Conservation (phyloP, 441 rosid species). For the Capsella rubella region DNA sequence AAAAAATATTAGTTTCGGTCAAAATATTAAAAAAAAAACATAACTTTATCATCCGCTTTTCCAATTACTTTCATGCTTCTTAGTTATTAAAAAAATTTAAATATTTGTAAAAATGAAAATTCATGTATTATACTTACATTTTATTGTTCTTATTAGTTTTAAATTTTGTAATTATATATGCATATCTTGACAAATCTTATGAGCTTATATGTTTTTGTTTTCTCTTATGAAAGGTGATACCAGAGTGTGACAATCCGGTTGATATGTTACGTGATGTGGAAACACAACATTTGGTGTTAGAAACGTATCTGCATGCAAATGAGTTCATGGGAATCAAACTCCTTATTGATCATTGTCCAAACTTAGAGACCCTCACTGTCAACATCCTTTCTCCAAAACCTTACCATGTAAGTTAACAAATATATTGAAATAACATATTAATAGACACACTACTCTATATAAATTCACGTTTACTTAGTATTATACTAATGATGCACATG, state of each 20-base stretch:
- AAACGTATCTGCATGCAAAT: slow-evolving; percentile 39
- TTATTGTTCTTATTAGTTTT: too few relatives aligned
- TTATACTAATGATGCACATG: not conserved
- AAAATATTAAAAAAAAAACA: too few relatives aligned
- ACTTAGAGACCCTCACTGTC: slow-evolving; percentile 35
- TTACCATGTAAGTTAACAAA: not conserved
- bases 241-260: slow-evolving; percentile 36
- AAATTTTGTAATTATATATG: too few relatives aligned
- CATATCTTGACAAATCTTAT: too few relatives aligned
- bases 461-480: not conserved
- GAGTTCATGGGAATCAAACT: slow-evolving; percentile 57
- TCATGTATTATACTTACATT: too few relatives aligned
- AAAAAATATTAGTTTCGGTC: too few relatives aligned
- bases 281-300: slow-evolving; percentile 50
- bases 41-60: too few relatives aligned
- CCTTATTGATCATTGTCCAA: slow-evolving; percentile 50
- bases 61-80: too few relatives aligned
- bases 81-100: too few relatives aligned
- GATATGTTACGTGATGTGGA: slow-evolving; percentile 21
- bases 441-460: not conserved
- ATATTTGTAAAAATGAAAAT: too few relatives aligned
- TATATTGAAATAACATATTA: not conserved
- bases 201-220: not conserved
- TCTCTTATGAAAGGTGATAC: slow-evolving; percentile 44
- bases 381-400: not conserved